These are phyloP conservation scores for Candida ficus DNA, from an alignment of 805 yeast genomes.

Conservation along the genomic window DNA sequence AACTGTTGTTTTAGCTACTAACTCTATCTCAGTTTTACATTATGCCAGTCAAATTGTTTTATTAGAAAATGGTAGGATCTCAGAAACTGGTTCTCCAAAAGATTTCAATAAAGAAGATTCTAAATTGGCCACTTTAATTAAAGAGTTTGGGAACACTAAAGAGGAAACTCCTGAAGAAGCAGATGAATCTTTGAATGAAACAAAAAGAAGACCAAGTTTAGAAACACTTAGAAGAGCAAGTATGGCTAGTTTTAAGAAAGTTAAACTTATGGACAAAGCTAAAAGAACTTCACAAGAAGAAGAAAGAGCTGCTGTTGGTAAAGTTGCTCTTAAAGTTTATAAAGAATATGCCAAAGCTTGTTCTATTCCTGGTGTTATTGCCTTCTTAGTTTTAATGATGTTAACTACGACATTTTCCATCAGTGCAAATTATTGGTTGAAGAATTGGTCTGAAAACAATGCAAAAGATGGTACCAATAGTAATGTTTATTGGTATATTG, in stretches of 20 bases:
- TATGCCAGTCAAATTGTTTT: slow-evolving; percentile 68
- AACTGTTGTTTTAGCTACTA: slow-evolving; percentile 79
- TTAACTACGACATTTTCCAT: slow-evolving; percentile 32
- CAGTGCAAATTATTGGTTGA: slow-evolving; percentile 57
- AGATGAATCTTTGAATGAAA: slow-evolving; percentile 10
- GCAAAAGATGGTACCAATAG: slow-evolving; percentile 37
- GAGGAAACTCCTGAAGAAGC: slow-evolving; percentile 11
- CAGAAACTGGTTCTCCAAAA: slow-evolving; percentile 59
- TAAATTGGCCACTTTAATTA: slow-evolving; percentile 47
- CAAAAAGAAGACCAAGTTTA: slow-evolving; percentile 10
- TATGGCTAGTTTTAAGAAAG: slow-evolving; percentile 50
- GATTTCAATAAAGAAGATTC: slow-evolving; percentile 43
- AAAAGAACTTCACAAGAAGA: slow-evolving; percentile 41
- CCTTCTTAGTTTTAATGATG: slow-evolving; percentile 33
- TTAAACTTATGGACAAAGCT: slow-evolving; percentile 27
- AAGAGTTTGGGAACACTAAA: slow-evolving; percentile 58
- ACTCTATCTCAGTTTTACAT: slow-evolving; percentile 74
- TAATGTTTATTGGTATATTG: slow-evolving; percentile 41
- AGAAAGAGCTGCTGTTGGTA: slow-evolving; percentile 55
- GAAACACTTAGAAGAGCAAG: slow-evolving; percentile 50
- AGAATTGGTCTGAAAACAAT: slow-evolving; percentile 59
- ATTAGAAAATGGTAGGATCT: slow-evolving; percentile 61
- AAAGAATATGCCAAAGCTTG: slow-evolving; percentile 55
- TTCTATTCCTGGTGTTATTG: slow-evolving; percentile 42
- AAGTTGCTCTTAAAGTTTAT: slow-evolving; percentile 51